Evolutionary conservation across 2,329 filamentous ascomycete genomes (phyloP).

Genomic region (Cladobotryum mycophilum): DNA sequence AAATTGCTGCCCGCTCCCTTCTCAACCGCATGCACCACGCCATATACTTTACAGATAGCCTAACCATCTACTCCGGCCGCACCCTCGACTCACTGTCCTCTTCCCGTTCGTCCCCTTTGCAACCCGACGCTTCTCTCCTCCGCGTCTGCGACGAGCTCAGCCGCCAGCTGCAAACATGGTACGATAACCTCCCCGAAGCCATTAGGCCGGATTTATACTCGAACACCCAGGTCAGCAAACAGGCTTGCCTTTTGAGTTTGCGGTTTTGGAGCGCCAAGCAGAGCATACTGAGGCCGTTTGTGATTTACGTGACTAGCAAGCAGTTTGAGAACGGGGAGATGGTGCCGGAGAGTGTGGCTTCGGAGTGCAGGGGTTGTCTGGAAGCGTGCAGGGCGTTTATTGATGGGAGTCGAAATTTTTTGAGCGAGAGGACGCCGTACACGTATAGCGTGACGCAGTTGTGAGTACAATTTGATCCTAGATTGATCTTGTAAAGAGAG

Average conservation of each 20-base stretch:
- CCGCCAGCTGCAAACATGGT: slow-evolving; percentile 21
- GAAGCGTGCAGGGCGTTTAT: slow-evolving; percentile 12
- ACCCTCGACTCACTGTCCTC: slow-evolving; percentile 7
- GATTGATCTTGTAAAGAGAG: too few relatives aligned
- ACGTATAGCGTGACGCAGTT: slow-evolving; percentile 11
- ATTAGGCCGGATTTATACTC: slow-evolving; percentile 19
- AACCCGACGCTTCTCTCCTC: slow-evolving; percentile 13
- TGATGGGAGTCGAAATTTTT: slow-evolving; percentile 1
- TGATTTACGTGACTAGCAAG: slow-evolving; percentile 14
- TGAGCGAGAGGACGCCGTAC: slow-evolving; percentile 13
- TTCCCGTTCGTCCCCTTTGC: neutral
- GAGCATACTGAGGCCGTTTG: slow-evolving; percentile 15
- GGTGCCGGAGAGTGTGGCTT: slow-evolving; percentile 4
- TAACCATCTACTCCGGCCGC: slow-evolving; percentile 12
- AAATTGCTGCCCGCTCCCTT: slow-evolving; percentile 18
- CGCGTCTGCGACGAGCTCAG: slow-evolving; percentile 17
- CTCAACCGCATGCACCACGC: slow-evolving; percentile 21
- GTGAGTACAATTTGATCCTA: too few relatives aligned
- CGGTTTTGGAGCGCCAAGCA: slow-evolving; percentile 18
- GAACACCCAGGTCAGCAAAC: slow-evolving; percentile 7
- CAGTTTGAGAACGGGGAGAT: slow-evolving; percentile 6
- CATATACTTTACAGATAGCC: slow-evolving; percentile 17
- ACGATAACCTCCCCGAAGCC: slow-evolving; percentile 16
- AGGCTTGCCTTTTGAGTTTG: slow-evolving; percentile 13
- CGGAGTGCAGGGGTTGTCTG: slow-evolving; percentile 9